Base-by-base conservation (phyloP, 2,329 filamentous ascomycete species). In the Penicillium frequentans region DNA sequence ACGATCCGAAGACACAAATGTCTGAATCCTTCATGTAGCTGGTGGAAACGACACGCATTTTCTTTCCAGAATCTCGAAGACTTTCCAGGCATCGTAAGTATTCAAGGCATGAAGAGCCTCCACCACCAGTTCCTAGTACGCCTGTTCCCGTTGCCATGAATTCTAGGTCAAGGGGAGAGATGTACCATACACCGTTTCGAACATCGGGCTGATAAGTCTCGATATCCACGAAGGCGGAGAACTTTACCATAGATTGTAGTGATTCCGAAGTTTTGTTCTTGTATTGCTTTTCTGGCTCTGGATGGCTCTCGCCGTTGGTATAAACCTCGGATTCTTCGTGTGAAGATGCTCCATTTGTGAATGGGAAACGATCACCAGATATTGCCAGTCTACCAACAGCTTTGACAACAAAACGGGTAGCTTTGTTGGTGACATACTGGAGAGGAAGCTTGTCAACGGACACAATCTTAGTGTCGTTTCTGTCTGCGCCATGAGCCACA, bases 381-480 rank as follows among this genome's bases (percentile, higher is more conserved):
- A 42, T 4, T 1, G 39, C 39, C 8, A 42, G 39, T 23, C 39
- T 42, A 42, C 39, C 39, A 23, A 42, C 39, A 77, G 54, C 77
- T 75, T 23, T 82, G 19, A 62, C 48, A 3, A 62, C 19, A 69
- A n/a, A 75, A 54, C 55, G 75, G 77, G 49, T 78, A 67, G 39
- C 81, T 74, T 58, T 77, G 73, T 71, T 76, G 50, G 64, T 58
- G 43, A 73, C 71, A 64, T 77, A 70, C 21, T 72, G 69, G 6
- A 73, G 63, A 1, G 73, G 72, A 43, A 74, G 77, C 68, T 69
- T 75, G 48, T 79, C 76, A 6, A 80, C 60, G 51, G 79, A 76
- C 5, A 73, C 77, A 23, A 80, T 65, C 60, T 78, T 76, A 49
- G 79, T 68, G 27, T 79, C 73, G 23, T 60, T 21, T 10, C 39